Evolutionary conservation across 768 basidiomycete species (phyloP), one percentile per base, ranked within the genome.

Genomic region (Polyporus arcularius): DNA sequence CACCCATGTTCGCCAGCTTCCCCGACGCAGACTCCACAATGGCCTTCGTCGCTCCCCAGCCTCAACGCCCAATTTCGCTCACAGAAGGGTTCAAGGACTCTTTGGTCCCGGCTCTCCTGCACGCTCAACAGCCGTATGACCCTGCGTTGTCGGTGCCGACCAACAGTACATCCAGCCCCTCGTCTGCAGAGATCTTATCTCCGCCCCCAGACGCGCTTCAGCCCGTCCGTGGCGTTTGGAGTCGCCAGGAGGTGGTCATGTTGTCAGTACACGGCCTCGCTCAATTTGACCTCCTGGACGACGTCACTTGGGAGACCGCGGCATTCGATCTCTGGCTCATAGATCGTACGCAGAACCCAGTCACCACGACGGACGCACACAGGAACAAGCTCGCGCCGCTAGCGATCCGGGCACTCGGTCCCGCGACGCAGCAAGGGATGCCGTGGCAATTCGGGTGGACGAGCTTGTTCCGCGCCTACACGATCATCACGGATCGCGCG

Each of bases 391-490:
- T 47, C 46, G 46, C 46, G 46, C 46, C 46, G 3, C 46, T 47
- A 8, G 46, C 46, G 46, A 6, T 47, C 4, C 46, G 46, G 18
- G 16, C 46, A 12, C 46, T 48, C 46, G 26, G 12, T 6, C 46
- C 46, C 2, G 18, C 26, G 45, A 31, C 26, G 12, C 12, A 18
- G 30, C 45, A 54, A 12, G 45, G 21, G 16, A 11, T 59, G 28
- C 53, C 28, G 7, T 35, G 58, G 42, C 31, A 52, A 32, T 54
- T 48, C 30, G 28, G 43, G 14, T 67, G 65, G 65, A 48, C 53
- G 48, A 12, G 56, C 31, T 16, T 35, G 47, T 57, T 61, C 53
- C 60, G 60, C 39, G 42, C 58, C 1, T 62, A 57, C 3, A 28
- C 55, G 7, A 53, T 41, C 30, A 54, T 52, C 4, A 42, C 3